Conservation (phyloP, 495 filamentous ascomycete species). For the Oidiodendron maius region DNA sequence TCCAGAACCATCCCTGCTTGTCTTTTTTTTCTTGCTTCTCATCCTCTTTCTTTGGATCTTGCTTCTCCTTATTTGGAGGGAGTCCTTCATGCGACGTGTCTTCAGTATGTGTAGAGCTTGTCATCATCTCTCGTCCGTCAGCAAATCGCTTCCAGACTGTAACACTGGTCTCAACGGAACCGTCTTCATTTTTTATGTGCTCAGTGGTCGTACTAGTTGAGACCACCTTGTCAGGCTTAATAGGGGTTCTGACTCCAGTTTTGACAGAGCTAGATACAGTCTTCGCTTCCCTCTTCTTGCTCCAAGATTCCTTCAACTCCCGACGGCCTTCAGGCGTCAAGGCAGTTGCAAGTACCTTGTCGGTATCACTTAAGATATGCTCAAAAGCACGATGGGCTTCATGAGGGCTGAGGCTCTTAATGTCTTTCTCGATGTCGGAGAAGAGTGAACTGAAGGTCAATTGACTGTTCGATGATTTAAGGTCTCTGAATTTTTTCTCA, state of each 20-base stretch:
- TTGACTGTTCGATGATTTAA: too few relatives aligned
- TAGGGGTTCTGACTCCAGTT: not conserved
- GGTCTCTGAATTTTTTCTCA: too few relatives aligned
- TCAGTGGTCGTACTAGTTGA: conserved; percentile 55
- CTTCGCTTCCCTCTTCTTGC: not conserved
- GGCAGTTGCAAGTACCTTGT: too few relatives aligned
- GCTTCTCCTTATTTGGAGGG: not conserved
- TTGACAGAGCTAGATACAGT: not conserved
- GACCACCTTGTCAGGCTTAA: conserved; percentile 30
- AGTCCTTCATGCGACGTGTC: not conserved
- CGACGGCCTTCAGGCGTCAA: not conserved
- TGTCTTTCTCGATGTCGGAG: too few relatives aligned
- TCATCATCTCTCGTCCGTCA: conserved; percentile 57
- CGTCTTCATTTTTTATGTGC: conserved; percentile 48
- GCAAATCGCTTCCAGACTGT: conserved; percentile 54
- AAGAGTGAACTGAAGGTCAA: too few relatives aligned
- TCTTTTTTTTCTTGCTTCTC: not conserved
- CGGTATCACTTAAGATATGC: too few relatives aligned
- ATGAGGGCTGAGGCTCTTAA: too few relatives aligned
- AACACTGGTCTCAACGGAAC: conserved; percentile 54
- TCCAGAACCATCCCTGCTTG: conserved; percentile 3
- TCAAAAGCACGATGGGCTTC: too few relatives aligned
- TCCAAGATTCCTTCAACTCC: not conserved
- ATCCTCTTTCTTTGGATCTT: not conserved
- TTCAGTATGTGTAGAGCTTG: conserved; percentile 28